Evolutionary conservation across 768 basidiomycete species (phyloP), one percentile per base, ranked within the genome.

Genomic region (Clathrus columnatus): DNA sequence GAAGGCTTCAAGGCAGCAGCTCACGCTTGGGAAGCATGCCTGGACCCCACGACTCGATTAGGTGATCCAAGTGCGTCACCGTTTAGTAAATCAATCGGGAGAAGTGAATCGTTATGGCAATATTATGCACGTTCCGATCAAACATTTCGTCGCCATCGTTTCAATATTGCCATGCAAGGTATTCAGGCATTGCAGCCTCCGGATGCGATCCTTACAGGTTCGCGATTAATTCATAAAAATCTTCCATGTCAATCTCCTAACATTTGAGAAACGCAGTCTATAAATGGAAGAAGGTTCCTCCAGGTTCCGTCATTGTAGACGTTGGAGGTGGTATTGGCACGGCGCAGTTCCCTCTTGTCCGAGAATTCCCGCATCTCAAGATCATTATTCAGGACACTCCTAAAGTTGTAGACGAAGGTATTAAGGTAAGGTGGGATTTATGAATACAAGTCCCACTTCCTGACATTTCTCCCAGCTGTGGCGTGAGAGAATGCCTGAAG

Each of bases 251-350:
- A 2, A 30, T 18, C 29, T 44, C 42, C 16, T 48, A 54, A 5
- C 30, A 20, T 53, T 14, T 42, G 46, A 29, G 54, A 43, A 41
- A 11, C 21, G 18, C 26, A 64, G 63, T 58, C 8, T 65, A 61
- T 46, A 43, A 57, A n/a, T 65, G 64, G 64, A 57, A 57, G 18
- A 49, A 6, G 1, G 51, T 66, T 10, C 56, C 55, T 7, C 21
- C 57, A 29, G 61, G 49, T 23, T 48, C 60, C 2, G 27, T 57
- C 1, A 27, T 66, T 41, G 61, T 66, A 21, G 65, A 64, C 42
- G 62, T 65, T 21, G 65, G 65, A 0, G 61, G 59, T 2, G 65
- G 65, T 1, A 45, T 60, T 24, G 65, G 65, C 0, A 26, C 51
- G 18, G 48, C 54, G 17, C 17, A 56, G 0, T 45, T 63, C 5